These are phyloP conservation scores for Clonostachys rhizophaga DNA, from an alignment of 2,329 filamentous ascomycete species.

Conservation along the genomic window DNA sequence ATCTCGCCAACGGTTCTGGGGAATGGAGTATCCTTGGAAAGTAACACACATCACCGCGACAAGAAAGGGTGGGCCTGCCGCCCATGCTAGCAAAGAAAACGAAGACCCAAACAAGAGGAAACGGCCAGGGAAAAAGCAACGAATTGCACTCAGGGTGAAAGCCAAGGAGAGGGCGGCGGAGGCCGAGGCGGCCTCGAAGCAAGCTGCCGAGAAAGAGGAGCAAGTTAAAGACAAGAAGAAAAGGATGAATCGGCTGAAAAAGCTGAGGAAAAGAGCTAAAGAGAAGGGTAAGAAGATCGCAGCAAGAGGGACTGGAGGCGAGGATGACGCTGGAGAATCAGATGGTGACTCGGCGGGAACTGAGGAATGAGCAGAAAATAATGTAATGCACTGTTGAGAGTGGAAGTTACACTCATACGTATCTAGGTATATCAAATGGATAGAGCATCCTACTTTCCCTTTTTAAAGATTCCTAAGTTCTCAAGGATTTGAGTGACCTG, in stretches of 20 bases:
- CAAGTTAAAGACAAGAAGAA: conserved; percentile 58
- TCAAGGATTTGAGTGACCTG: no score
- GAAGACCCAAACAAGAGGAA: conserved; percentile 22
- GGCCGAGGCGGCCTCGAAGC: conserved; percentile 29
- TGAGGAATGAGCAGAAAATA: no score
- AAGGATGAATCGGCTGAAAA: conserved; percentile 54
- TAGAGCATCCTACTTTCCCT: no score
- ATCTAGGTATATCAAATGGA: no score
- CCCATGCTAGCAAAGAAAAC: conserved; percentile 9
- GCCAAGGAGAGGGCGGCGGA: conserved; percentile 32
- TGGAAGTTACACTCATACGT: no score
- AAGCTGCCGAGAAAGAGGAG: conserved; percentile 38
- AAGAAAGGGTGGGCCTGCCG: conserved; percentile 13
- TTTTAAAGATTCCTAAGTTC: no score
- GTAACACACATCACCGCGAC: conserved; percentile 38
- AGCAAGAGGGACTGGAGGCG: conserved; percentile 11
- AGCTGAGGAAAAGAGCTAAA: conserved; percentile 53
- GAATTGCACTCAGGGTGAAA: conserved; percentile 43
- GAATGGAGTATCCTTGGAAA: conserved; percentile 56
- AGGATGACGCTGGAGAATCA: neutral
- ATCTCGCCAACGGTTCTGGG: conserved; percentile 45
- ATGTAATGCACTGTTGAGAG: no score
- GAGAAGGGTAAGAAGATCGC: conserved; percentile 48
- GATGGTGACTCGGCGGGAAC: no score
- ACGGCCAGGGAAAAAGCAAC: conserved; percentile 53